Evolutionary conservation across 2,329 filamentous ascomycete species (phyloP), one percentile per base, ranked within the genome.

Genomic region (Cladosporium sp.): DNA sequence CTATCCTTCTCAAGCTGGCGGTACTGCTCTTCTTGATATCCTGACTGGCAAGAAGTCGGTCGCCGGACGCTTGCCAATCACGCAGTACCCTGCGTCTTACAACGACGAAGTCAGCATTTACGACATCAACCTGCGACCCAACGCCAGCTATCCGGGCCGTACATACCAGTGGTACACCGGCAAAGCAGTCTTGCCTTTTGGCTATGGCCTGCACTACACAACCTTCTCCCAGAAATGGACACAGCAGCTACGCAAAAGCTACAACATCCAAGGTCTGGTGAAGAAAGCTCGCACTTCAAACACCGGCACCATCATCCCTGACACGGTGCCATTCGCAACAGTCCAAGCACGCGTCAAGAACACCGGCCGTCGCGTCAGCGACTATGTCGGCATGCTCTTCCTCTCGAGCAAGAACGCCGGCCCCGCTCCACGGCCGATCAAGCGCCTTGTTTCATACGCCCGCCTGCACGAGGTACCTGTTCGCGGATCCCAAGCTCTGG

Each of bases 121-220:
- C 34, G 67, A 70, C 23, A 65, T 67, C 76, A 74, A 68, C 26
- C 71, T 81, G 14, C 74, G 79, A 3, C 78, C 79, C 0, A 75
- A 73, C 23, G 73, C 69, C 1, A 68, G 66, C 11, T 68, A 66
- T 11, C 80, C 79, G 0, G 80, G 80, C 0, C 75, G 80, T 26
- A 82, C 80, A 0, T 82, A 82, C 64, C 78, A 78, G 62, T 82
- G 79, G 79, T 81, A 80, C 67, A 67, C 60, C 11, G 76, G 76
- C 5, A 71, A 71, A 6, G 72, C 79, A 0, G 79, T 81, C 6
- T 76, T 77, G 18, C 76, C 77, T 16, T 82, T 81, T 61, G 80
- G 79, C 2, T 76, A 79, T 56, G 80, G 80, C 1, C 65, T 81
- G 6, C 79, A 80, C 72, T 82, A 82, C 66, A 80, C 80, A 0